phyloP scores from a whole-genome alignment of 2,329 filamentous ascomycete species.

The Aureobasidium namibiae region DNA sequence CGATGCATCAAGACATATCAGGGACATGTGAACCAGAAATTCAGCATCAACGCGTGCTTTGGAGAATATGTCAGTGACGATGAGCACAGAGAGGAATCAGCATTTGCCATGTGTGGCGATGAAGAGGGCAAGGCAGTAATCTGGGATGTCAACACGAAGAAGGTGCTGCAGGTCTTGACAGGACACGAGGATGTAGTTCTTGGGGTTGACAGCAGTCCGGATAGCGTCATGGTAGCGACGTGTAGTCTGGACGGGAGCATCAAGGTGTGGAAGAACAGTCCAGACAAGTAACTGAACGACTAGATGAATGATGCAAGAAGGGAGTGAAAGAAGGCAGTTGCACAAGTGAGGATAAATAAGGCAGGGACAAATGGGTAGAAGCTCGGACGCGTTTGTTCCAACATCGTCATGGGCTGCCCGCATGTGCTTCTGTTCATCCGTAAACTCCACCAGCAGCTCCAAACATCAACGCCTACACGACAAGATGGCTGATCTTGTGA shows the following conservation, averaged over 20 bases:
- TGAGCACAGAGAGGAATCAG: slow-evolving; percentile 27
- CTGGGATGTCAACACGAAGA: slow-evolving; percentile 87
- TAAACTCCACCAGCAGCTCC: background rate
- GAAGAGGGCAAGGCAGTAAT: slow-evolving; percentile 79
- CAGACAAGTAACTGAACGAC: background rate
- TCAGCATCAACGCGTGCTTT: slow-evolving; percentile 78
- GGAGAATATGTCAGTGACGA: slow-evolving; percentile 47
- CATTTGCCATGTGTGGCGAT: slow-evolving; percentile 73
- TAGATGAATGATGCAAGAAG: background rate
- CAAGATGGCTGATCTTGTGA: slow-evolving; percentile 1
- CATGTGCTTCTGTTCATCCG: slow-evolving; percentile 4
- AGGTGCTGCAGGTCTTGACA: slow-evolving; percentile 60
- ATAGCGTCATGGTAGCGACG: slow-evolving; percentile 49
- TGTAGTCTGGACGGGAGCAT: slow-evolving; percentile 56
- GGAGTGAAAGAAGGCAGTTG: background rate
- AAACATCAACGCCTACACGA: background rate
- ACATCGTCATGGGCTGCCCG: slow-evolving; percentile 5
- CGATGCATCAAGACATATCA: slow-evolving; percentile 95
- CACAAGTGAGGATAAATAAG: background rate
- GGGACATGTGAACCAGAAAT: slow-evolving; percentile 77
- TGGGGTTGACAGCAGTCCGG: slow-evolving; percentile 51
- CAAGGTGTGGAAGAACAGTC: slow-evolving; percentile 46
- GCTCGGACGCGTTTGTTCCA: background rate
- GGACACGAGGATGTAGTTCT: slow-evolving; percentile 52
- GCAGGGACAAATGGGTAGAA: too few species aligned